Percentiles rank a stretch among this genome's conserved stretches.
phyloP scores from a whole-genome alignment of 208 protist genomes.

The Leishmania major region DNA sequence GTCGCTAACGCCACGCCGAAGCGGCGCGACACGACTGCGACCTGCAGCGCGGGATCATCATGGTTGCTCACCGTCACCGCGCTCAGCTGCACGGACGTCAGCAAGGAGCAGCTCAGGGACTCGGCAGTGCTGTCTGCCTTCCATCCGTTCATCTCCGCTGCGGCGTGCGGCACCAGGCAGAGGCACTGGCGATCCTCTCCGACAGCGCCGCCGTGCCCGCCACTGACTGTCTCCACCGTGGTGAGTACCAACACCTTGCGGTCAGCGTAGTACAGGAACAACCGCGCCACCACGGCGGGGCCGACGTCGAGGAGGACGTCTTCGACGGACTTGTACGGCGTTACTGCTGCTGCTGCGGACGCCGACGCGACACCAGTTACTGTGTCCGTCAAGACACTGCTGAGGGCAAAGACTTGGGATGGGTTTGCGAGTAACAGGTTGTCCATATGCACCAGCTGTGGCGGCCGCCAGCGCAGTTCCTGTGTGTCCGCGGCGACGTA shows the following conservation, averaged over 20 bases:
- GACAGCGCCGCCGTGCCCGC: neutral
- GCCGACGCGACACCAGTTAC: neutral
- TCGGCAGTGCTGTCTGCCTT: constrained; percentile 23
- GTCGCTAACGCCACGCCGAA: constrained; percentile 35
- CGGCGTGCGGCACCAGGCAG: constrained; percentile 42
- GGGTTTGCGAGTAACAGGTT: constrained; percentile 36
- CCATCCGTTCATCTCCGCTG: constrained; percentile 40
- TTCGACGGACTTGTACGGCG: constrained; percentile 17
- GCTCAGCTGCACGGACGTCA: constrained; percentile 35
- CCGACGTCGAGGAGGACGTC: constrained; percentile 28
- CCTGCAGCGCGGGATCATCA: constrained; percentile 33
- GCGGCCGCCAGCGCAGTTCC: constrained; percentile 35
- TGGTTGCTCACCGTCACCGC: constrained; percentile 34
- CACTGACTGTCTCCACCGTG: constrained; percentile 29
- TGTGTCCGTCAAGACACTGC: constrained; percentile 18
- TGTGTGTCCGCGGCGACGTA: constrained; percentile 37
- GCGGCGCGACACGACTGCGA: constrained; percentile 38
- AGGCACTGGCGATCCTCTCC: constrained; percentile 26
- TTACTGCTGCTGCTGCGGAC: neutral
- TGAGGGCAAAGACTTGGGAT: constrained; percentile 40
- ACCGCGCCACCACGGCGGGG: constrained; percentile 30
- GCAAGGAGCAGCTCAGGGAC: constrained; percentile 23
- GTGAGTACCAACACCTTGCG: constrained; percentile 44
- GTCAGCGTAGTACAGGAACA: constrained; percentile 53
- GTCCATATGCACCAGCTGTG: constrained; percentile 38